A percentile compares a stretch with the other conserved stretches of the same genome.
Evolutionary conservation across 139 green algal species (phyloP).

Genomic region (Pleodorina starrii): DNA sequence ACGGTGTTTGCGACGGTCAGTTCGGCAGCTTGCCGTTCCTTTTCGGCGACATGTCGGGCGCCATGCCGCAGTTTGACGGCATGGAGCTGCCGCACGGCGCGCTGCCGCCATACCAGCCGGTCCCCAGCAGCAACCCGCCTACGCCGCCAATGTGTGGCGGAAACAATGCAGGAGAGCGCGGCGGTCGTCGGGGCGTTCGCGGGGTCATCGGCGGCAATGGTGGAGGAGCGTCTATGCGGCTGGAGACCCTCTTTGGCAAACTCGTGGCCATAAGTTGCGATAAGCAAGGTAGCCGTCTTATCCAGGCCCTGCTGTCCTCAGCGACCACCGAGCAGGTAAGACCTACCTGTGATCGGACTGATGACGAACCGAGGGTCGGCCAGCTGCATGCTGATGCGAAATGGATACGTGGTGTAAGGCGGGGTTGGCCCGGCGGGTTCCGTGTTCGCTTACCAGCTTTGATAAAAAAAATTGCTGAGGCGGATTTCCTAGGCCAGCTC

Average conservation of each 20-base stretch:
- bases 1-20: background rate
- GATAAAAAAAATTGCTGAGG: background rate
- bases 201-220: background rate
- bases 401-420: background rate
- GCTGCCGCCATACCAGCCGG: background rate
- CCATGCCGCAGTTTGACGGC: no score
- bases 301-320: constrained; percentile 28
- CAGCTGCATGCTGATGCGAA: no score
- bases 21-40: background rate
- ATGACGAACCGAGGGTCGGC: background rate
- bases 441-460: background rate
- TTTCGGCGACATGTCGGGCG: background rate
- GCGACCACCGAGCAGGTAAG: constrained; percentile 31
- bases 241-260: constrained; percentile 24
- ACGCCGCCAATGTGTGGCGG: background rate
- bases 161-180: background rate
- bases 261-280: constrained; percentile 9
- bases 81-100: background rate
- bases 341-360: background rate
- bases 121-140: background rate
- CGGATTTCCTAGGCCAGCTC: background rate
- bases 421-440: background rate
- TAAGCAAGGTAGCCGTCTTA: constrained; percentile 41
- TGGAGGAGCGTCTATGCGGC: background rate
- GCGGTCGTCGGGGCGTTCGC: background rate